Conservation (phyloP, 441 rosid genomes). For the Capsella rubella region DNA sequence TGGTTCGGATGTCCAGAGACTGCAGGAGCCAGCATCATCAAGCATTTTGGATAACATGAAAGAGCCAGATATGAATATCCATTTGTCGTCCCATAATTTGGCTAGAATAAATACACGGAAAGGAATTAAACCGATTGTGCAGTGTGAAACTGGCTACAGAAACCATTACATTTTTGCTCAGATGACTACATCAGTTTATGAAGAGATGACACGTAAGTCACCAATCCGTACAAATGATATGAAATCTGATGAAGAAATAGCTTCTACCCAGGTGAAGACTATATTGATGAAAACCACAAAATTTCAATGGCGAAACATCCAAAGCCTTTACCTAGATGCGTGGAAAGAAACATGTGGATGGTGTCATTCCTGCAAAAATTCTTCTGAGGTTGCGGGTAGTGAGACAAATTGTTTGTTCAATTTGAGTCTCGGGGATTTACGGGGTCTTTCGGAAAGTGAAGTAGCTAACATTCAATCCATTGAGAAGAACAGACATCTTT, state of each 20-base stretch:
- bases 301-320: conserved; percentile 70
- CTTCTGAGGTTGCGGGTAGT: conserved; percentile 62
- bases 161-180: conserved; percentile 82
- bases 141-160: conserved; percentile 55
- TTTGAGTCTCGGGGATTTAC: conserved; percentile 54
- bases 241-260: conserved; percentile 72
- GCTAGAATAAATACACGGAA: conserved; percentile 46
- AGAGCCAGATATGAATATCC: conserved; percentile 46
- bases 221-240: conserved; percentile 49
- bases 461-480: conserved; percentile 49
- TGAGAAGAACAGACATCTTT: conserved; percentile 60
- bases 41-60: conserved; percentile 47
- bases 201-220: conserved; percentile 65
- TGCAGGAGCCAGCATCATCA: conserved; percentile 52
- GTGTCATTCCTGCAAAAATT: conserved; percentile 84
- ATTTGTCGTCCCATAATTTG: conserved; percentile 40
- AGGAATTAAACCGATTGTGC: conserved; percentile 44
- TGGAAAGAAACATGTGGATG: conserved; percentile 95
- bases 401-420: conserved; percentile 79
- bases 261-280: conserved; percentile 73
- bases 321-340: conserved; percentile 47
- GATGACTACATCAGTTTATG: conserved; percentile 68
- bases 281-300: conserved; percentile 67
- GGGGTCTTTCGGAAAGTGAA: conserved; percentile 55
- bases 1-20: conserved; percentile 53